phyloP scores from a whole-genome alignment of 345 rosid genomes.

The Citropsis articulata region DNA sequence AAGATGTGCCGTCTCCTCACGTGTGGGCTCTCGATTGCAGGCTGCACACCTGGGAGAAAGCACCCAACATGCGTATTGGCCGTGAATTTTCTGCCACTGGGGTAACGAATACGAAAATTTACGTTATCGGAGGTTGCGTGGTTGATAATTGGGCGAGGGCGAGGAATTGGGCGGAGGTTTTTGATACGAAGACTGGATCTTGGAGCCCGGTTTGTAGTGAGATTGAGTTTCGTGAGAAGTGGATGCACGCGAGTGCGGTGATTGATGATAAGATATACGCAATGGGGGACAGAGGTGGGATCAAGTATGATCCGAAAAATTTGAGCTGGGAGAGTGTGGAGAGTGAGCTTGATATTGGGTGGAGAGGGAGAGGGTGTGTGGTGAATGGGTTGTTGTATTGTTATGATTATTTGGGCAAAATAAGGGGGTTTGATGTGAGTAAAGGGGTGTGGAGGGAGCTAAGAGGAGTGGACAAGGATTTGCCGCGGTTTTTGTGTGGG shows the following conservation, averaged over 20 bases:
- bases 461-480: slow-evolving; percentile 51
- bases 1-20: slow-evolving; percentile 62
- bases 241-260: slow-evolving; percentile 96
- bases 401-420: slow-evolving; percentile 85
- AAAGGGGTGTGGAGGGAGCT: slow-evolving; percentile 60
- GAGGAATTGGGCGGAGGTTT: slow-evolving; percentile 74
- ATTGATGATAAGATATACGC: slow-evolving; percentile 59
- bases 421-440: slow-evolving; percentile 65
- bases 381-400: slow-evolving; percentile 66
- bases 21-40: slow-evolving; percentile 81
- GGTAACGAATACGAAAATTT: slow-evolving; percentile 47
- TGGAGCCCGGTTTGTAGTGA: slow-evolving; percentile 66
- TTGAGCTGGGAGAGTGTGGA: slow-evolving; percentile 60
- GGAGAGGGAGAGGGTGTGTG: slow-evolving; percentile 95
- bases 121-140: slow-evolving; percentile 76
- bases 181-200: slow-evolving; percentile 33
- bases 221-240: slow-evolving; percentile 58
- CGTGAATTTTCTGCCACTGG: slow-evolving; percentile 63
- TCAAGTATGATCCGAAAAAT: slow-evolving; percentile 51
- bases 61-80: slow-evolving; percentile 48
- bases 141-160: slow-evolving; percentile 50
- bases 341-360: slow-evolving; percentile 60
- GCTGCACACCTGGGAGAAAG: slow-evolving; percentile 54
- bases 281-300: slow-evolving; percentile 84
- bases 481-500: slow-evolving; percentile 71